Evolutionary conservation across 1,139 yeast genomes (phyloP).

Genomic region (Suhomyces anneliseae): DNA sequence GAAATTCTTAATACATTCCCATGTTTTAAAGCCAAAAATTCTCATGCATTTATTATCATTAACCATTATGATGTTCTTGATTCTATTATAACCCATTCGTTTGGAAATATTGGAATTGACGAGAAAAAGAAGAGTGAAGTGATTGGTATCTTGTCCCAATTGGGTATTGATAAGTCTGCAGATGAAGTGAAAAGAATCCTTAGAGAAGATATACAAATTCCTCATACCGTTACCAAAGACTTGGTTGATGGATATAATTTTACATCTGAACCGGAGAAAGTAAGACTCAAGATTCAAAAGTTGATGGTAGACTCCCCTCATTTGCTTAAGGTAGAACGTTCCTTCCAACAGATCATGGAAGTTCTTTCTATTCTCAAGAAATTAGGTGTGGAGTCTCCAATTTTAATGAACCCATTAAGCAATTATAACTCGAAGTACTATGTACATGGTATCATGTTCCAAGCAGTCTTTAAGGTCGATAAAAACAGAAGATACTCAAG

Average conservation of each 20-base stretch:
- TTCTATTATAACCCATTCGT: slow-evolving; percentile 60
- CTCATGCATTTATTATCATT: slow-evolving; percentile 56
- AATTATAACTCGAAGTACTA: slow-evolving; percentile 82
- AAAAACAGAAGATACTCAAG: slow-evolving; percentile 43
- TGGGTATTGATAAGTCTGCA: slow-evolving; percentile 68
- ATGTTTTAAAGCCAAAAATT: slow-evolving; percentile 50
- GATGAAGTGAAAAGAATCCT: slow-evolving; percentile 66
- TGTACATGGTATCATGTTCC: slow-evolving; percentile 82
- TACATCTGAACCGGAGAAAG: slow-evolving; percentile 62
- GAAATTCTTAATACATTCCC: slow-evolving; percentile 68
- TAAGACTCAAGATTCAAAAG: slow-evolving; percentile 60
- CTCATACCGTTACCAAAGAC: slow-evolving; percentile 81
- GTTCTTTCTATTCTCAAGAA: slow-evolving; percentile 55
- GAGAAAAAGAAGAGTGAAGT: slow-evolving; percentile 67
- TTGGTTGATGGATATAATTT: slow-evolving; percentile 75
- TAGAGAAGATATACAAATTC: slow-evolving; percentile 68
- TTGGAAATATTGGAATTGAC: slow-evolving; percentile 68
- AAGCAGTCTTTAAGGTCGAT: slow-evolving; percentile 64
- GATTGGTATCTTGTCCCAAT: slow-evolving; percentile 68
- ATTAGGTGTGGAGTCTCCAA: slow-evolving; percentile 46
- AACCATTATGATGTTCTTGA: slow-evolving; percentile 82
- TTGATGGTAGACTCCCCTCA: slow-evolving; percentile 76
- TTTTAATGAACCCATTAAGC: slow-evolving; percentile 66
- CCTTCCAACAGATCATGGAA: slow-evolving; percentile 57
- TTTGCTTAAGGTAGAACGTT: slow-evolving; percentile 58